Conservation (phyloP, 164 flowering plant species). For the Stephania cephalantha region DNA sequence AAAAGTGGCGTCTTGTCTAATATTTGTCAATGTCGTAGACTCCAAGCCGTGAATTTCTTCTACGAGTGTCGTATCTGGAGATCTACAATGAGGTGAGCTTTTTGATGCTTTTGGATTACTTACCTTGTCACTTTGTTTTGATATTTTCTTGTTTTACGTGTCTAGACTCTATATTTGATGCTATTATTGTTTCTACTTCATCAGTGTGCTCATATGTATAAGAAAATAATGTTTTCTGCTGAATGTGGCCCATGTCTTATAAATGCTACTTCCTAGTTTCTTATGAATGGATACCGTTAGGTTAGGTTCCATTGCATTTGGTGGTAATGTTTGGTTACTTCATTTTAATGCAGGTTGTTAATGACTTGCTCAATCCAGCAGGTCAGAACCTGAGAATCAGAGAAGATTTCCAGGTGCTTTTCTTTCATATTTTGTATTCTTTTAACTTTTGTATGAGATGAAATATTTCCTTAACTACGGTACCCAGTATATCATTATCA, state of each 20-base stretch:
- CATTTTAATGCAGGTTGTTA: constrained; percentile 69
- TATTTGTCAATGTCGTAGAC: constrained; percentile 41
- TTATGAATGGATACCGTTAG: not conserved
- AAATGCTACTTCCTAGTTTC: not conserved
- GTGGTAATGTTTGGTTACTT: constrained; percentile 7
- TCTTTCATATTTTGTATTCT: not conserved
- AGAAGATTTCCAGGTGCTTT: constrained; percentile 83
- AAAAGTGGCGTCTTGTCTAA: constrained; percentile 10
- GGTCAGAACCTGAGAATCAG: constrained; percentile 93
- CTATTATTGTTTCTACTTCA: not conserved
- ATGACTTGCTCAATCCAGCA: constrained; percentile 93
- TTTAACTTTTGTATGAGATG: not conserved
- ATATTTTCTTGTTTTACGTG: not conserved
- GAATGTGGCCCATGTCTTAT: no score
- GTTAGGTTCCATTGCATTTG: not conserved
- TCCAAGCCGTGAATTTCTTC: constrained; percentile 86
- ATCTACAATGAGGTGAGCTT: constrained; percentile 87
- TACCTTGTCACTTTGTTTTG: not conserved
- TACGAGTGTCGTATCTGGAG: constrained; percentile 92
- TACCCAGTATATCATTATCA: not conserved
- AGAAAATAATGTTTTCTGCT: no score
- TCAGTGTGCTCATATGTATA: no score
- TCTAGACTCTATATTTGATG: not conserved
- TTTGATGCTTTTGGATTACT: constrained; percentile 1
- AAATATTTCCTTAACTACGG: not conserved